Conservation (phyloP, 2,329 filamentous ascomycete species). For the Alternaria burnsii region DNA sequence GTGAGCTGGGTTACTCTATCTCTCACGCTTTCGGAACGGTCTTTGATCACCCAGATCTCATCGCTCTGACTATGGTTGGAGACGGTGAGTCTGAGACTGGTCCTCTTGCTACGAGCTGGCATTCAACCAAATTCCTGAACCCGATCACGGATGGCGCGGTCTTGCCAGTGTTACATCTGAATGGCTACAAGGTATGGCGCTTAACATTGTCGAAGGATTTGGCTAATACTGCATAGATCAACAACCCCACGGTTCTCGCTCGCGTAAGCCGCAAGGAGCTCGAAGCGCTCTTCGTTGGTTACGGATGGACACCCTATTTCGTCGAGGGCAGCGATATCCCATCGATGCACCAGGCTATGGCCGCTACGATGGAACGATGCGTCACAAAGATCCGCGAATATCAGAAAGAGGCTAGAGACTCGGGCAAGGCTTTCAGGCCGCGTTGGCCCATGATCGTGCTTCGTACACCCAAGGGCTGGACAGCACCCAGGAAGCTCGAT, state of each 20-base stretch:
- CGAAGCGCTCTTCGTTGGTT: slow-evolving; percentile 72
- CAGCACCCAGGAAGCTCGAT: slow-evolving; percentile 71
- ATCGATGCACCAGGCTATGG: slow-evolving; percentile 84
- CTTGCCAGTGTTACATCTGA: slow-evolving; percentile 78
- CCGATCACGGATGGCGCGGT: slow-evolving; percentile 81
- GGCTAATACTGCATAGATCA: slow-evolving; percentile 35
- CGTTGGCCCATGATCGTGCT: slow-evolving; percentile 83
- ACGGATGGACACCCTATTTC: slow-evolving; percentile 82
- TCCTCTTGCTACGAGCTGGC: slow-evolving; percentile 80
- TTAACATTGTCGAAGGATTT: neutral
- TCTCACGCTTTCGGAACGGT: slow-evolving; percentile 81
- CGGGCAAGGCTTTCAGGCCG: slow-evolving; percentile 73
- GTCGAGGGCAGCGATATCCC: slow-evolving; percentile 78
- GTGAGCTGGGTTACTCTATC: slow-evolving; percentile 82
- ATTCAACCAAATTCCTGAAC: slow-evolving; percentile 83
- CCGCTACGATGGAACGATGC: slow-evolving; percentile 76
- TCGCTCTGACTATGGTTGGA: slow-evolving; percentile 79
- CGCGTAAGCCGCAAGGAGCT: slow-evolving; percentile 79
- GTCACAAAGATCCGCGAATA: slow-evolving; percentile 72
- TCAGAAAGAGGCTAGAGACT: slow-evolving; percentile 76
- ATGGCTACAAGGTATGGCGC: slow-evolving; percentile 77
- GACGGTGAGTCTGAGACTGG: slow-evolving; percentile 85
- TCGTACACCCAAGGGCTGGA: slow-evolving; percentile 82
- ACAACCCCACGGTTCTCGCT: slow-evolving; percentile 67
- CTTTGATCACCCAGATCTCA: slow-evolving; percentile 77